Evolutionary conservation across 148 eudicot genomes (phyloP).

Genomic region (Rhododendron mucronatum): DNA sequence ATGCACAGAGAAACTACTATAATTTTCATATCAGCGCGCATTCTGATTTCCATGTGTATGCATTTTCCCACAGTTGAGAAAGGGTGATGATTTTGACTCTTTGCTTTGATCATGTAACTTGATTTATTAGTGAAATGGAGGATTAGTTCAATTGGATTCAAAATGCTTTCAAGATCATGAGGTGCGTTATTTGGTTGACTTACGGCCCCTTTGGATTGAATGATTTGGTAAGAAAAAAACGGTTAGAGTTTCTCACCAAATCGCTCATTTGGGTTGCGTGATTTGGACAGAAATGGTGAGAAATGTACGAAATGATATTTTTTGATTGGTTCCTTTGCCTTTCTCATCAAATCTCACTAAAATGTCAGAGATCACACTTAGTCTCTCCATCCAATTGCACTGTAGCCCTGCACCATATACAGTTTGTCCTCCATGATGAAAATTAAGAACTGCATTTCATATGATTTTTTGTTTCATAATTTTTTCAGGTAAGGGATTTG

Average conservation of each 20-base stretch:
- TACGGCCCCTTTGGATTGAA: background rate
- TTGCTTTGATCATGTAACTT: background rate
- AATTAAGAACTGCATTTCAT: background rate
- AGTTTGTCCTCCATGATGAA: background rate
- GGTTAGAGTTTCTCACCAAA: background rate
- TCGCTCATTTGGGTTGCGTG: background rate
- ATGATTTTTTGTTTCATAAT: background rate
- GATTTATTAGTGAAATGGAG: background rate
- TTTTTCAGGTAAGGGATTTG: background rate
- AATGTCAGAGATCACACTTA: background rate
- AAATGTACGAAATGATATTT: background rate
- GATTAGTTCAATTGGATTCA: background rate
- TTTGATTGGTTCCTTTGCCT: background rate
- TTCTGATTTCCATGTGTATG: background rate
- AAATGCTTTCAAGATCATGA: background rate
- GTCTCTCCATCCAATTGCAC: background rate
- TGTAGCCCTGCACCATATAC: background rate
- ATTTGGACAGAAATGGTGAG: background rate
- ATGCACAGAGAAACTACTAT: background rate
- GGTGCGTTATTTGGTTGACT: background rate
- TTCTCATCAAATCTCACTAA: background rate
- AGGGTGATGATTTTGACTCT: background rate
- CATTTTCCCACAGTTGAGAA: background rate
- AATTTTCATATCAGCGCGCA: background rate
- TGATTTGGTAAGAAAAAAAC: background rate